Conservation (phyloP, 768 basidiomycete species). For the Mycena crocata region DNA sequence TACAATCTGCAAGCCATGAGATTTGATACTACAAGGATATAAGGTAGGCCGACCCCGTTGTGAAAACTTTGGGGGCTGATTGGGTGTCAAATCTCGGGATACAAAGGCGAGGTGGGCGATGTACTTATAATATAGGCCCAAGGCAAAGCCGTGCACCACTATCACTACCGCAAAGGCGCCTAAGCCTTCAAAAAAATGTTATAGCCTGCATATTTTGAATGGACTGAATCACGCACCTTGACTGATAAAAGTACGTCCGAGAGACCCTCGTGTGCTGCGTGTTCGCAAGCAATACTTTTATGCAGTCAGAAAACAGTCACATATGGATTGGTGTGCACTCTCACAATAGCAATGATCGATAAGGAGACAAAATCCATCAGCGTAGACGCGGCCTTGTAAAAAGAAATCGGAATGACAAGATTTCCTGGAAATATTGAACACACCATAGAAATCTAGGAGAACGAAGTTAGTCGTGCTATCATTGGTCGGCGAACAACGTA, state of each 20-base stretch:
- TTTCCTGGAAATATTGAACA: not conserved
- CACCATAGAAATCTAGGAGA: constrained; percentile 25
- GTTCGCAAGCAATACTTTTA: constrained; percentile 44
- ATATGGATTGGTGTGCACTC: constrained; percentile 12
- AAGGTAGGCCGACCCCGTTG: constrained; percentile 50
- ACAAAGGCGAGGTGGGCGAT: not conserved
- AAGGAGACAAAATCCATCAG: constrained; percentile 54
- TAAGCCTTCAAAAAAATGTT: constrained; percentile 41
- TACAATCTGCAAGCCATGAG: constrained; percentile 52
- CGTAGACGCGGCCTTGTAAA: constrained; percentile 46
- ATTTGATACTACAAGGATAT: constrained; percentile 50
- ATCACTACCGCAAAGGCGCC: constrained; percentile 46
- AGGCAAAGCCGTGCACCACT: constrained; percentile 43
- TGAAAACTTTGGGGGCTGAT: constrained; percentile 45
- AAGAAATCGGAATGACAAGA: constrained; percentile 38
- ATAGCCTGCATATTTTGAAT: not conserved
- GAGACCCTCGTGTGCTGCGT: constrained; percentile 43
- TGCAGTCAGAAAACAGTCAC: not conserved
- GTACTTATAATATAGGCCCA: constrained; percentile 40
- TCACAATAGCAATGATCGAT: constrained; percentile 47
- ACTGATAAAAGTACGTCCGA: constrained; percentile 49
- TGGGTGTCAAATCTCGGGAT: not conserved
- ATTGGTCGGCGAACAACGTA: constrained; percentile 13
- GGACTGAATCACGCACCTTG: constrained; percentile 45
- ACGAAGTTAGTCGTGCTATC: not conserved